Evolutionary conservation across 1,284 basidiomycete species (phyloP).

Genomic region (Microstroma glucosiphilum): DNA sequence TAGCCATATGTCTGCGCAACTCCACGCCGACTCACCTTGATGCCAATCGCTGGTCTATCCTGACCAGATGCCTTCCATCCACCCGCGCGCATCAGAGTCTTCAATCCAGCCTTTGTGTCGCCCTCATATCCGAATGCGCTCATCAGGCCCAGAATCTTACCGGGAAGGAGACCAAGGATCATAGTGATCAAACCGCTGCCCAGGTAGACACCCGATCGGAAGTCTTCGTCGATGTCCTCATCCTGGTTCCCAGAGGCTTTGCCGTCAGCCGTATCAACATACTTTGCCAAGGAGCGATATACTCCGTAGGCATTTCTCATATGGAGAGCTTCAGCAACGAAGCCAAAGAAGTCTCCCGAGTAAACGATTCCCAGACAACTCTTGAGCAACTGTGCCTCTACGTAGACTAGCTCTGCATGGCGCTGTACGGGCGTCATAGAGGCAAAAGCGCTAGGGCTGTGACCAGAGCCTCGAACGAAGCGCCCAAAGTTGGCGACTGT

Average conservation of each 20-base stretch:
- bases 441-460: slow-evolving; percentile 29
- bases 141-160: slow-evolving; percentile 50
- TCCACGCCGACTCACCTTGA: too few species aligned
- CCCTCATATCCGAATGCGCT: slow-evolving; percentile 49
- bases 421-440: slow-evolving; percentile 44
- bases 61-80: slow-evolving; percentile 26
- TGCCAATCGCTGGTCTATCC: slow-evolving; percentile 24
- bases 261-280: slow-evolving; percentile 43
- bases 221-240: slow-evolving; percentile 39
- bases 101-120: slow-evolving; percentile 34
- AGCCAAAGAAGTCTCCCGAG: slow-evolving; percentile 47
- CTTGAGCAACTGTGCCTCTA: slow-evolving; percentile 45
- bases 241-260: slow-evolving; percentile 16
- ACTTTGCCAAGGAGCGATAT: slow-evolving; percentile 47
- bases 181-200: slow-evolving; percentile 48
- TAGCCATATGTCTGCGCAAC: too few species aligned
- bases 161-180: slow-evolving; percentile 46
- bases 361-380: slow-evolving; percentile 46
- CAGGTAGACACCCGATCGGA: slow-evolving; percentile 47
- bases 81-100: slow-evolving; percentile 38
- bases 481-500: slow-evolving; percentile 39
- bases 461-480: slow-evolving; percentile 46
- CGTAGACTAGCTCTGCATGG: slow-evolving; percentile 47
- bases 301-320: slow-evolving; percentile 49
- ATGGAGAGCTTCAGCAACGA: slow-evolving; percentile 47